These are phyloP conservation scores for Dianthus caryophyllus DNA, from an alignment of 148 eudicot genomes.

Conservation along the genomic window DNA sequence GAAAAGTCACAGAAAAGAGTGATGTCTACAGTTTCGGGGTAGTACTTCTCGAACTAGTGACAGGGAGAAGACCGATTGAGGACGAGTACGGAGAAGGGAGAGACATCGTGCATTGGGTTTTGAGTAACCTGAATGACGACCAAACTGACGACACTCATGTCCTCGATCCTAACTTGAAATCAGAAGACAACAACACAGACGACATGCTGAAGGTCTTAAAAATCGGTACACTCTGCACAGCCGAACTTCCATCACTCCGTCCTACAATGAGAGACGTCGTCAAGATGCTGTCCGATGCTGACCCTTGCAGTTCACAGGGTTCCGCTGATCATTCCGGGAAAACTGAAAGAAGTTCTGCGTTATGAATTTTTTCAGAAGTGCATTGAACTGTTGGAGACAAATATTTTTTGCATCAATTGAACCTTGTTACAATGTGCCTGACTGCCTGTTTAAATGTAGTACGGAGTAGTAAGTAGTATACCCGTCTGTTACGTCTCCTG, in stretches of 20 bases:
- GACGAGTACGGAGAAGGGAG: conserved; percentile 70
- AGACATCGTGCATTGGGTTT: conserved; percentile 73
- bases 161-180: conserved; percentile 24
- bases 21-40: conserved; percentile 92
- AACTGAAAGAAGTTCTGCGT: conserved; percentile 3
- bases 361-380: conserved; percentile 2
- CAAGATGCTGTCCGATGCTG: conserved; percentile 75
- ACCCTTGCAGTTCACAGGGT: conserved; percentile 30
- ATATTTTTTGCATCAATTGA: neutral
- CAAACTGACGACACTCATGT: conserved; percentile 5
- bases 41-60: conserved; percentile 72
- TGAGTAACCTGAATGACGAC: conserved; percentile 26
- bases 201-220: conserved; percentile 42
- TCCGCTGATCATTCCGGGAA: conserved; percentile 5
- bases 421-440: neutral
- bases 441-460: no score
- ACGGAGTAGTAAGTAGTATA: no score
- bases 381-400: neutral
- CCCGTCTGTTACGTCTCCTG: no score
- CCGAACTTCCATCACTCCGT: conserved; percentile 62
- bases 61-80: conserved; percentile 64
- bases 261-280: conserved; percentile 88
- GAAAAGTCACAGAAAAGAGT: conserved; percentile 66
- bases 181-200: conserved; percentile 10
- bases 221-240: conserved; percentile 61